Evolutionary conservation across 257 asterid species (phyloP).

Genomic region (Sherardia arvensis): DNA sequence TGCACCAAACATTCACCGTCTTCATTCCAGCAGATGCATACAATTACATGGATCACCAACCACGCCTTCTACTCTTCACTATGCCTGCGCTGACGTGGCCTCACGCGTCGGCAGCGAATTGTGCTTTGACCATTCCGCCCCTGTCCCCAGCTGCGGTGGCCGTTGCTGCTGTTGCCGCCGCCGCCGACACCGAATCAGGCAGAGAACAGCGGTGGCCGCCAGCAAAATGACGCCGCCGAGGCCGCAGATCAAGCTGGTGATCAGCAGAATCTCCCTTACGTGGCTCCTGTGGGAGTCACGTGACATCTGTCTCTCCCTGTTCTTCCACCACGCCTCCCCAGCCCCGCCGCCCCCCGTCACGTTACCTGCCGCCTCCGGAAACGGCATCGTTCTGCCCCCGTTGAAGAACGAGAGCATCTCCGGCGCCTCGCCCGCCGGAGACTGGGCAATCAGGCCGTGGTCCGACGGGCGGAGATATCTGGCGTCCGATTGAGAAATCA

Average conservation of each 20-base stretch:
- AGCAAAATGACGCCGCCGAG: conserved; percentile 53
- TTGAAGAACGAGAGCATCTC: conserved; percentile 42
- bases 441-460: conserved; percentile 27
- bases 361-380: conserved; percentile 78
- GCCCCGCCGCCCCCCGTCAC: conserved; percentile 21
- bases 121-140: conserved; percentile 3
- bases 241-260: conserved; percentile 60
- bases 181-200: conserved; percentile 30
- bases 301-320: conserved; percentile 18
- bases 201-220: conserved; percentile 39
- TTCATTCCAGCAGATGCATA: no score
- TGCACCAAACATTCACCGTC: background rate
- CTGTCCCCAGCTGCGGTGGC: background rate
- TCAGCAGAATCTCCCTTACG: conserved; percentile 39
- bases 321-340: conserved; percentile 27
- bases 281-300: conserved; percentile 26
- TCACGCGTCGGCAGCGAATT: conserved; percentile 13
- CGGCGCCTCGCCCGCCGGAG: conserved; percentile 10
- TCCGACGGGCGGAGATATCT: conserved; percentile 52
- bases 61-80: background rate
- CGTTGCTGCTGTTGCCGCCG: conserved; percentile 19
- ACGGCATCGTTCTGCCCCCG: conserved; percentile 19
- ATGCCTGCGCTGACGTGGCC: conserved; percentile 2
- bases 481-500: conserved; percentile 7
- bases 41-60: background rate